Base-by-base conservation (phyloP, 2,329 filamentous ascomycete genomes). In the Xylariaceae sp. region DNA sequence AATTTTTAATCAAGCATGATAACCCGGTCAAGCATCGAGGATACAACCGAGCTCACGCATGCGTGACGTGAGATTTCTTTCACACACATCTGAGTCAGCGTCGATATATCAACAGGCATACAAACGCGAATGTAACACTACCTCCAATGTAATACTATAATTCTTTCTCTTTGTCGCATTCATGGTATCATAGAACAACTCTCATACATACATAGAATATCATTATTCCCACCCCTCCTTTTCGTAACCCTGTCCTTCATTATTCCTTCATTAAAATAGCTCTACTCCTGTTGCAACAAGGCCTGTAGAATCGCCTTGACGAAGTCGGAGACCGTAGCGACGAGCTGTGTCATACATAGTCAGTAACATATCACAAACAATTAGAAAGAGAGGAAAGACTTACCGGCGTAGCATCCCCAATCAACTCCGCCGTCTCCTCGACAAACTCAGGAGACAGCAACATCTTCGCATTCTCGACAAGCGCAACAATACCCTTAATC, bases 351-450 rank as follows among this genome's bases (percentile, higher is more conserved):
- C 51, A 30, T 35, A 30, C 51, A 30, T 35, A 30, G 56, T 63
- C 57, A 63, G 64, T 39, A 59, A 52, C 10, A n/a, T 1, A 2
- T 15, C 1, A 18, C 47, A 35, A 50, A 50, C 2, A 37, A 39
- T 15, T 11, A 55, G n/a, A 23, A 35, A 34, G 1, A 9, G 13
- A 13, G 23, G 1, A 9, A 10, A 13, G 23, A 50, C 73, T 70
- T 74, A 76, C 73, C 55, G 74, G 75, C 63, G 75, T 76, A 2
- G 75, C 75, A 58, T 77, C 74, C 30, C 71, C 73, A 64, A 78
- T 78, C 39, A 78, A 66, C 57, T 78, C 76, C 2, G 70, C 71
- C 44, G 76, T 76, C 61, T 78, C 74, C 17, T 71, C 69, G 5
- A 78, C 74, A 62, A 78, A 78, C 0, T 71, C 68, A 34, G 70